phyloP scores from a whole-genome alignment of 352 stramenopile species.

The Lagenidium giganteum region DNA sequence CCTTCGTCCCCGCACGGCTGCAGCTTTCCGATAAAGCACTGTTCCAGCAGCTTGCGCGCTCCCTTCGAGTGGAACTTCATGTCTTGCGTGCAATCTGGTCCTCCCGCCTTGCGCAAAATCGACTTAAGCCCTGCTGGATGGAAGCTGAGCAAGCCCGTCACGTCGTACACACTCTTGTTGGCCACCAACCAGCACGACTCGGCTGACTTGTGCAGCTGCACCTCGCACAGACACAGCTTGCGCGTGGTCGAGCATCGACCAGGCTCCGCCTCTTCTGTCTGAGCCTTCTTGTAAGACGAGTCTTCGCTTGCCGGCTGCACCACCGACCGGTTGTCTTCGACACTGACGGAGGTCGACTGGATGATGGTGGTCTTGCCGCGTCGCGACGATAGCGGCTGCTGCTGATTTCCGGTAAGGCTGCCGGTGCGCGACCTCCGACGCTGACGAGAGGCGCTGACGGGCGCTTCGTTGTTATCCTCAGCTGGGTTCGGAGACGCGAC shows the following conservation, averaged over 20 bases:
- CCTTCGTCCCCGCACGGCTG: conserved; percentile 50
- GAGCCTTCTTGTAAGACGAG: conserved; percentile 11
- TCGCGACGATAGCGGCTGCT: conserved; percentile 10
- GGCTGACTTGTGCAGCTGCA: conserved; percentile 79
- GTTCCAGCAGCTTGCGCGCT: conserved; percentile 68
- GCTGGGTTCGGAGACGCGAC: too few relatives aligned
- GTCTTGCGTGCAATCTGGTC: conserved; percentile 62
- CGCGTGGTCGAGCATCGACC: conserved; percentile 46
- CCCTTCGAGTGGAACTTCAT: conserved; percentile 83
- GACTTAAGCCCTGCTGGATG: conserved; percentile 77
- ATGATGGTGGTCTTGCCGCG: conserved; percentile 30
- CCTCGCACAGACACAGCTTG: conserved; percentile 77
- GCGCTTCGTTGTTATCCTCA: too few relatives aligned
- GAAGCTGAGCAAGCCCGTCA: conserved; percentile 65
- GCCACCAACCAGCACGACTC: conserved; percentile 96
- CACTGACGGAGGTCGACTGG: too few relatives aligned
- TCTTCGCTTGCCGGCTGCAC: conserved; percentile 2
- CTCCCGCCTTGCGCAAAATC: conserved; percentile 78
- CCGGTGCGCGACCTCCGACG: conserved; percentile 30
- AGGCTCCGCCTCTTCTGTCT: conserved; percentile 16
- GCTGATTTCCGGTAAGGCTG: too few relatives aligned
- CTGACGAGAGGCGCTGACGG: too few relatives aligned
- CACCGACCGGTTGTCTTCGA: conserved; percentile 11
- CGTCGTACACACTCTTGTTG: conserved; percentile 78
- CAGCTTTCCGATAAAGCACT: conserved; percentile 79